Evolutionary conservation across 2,329 filamentous ascomycete species (phyloP).

Genomic region (Microsporum canis): DNA sequence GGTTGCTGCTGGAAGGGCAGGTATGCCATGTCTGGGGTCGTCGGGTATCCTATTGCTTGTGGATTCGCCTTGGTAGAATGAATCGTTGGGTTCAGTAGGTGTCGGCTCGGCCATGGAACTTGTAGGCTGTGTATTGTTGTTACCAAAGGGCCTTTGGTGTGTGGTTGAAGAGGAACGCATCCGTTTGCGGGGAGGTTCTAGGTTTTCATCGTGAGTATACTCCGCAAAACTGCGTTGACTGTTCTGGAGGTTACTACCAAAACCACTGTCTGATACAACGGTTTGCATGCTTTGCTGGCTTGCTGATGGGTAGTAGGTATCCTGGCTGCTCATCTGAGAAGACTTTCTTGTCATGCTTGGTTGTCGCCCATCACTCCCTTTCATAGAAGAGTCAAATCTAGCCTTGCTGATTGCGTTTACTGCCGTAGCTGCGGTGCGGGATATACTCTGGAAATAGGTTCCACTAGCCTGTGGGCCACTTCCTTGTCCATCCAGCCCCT

Average conservation of each 20-base stretch:
- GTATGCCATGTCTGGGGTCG: slow-evolving; percentile 20
- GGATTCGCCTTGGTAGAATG: slow-evolving; percentile 30
- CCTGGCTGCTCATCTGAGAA: slow-evolving; percentile 50
- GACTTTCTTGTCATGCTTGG: slow-evolving; percentile 61
- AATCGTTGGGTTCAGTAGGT: slow-evolving; percentile 37
- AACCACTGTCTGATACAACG: slow-evolving; percentile 62
- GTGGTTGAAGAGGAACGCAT: slow-evolving; percentile 45
- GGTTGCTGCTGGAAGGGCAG: slow-evolving; percentile 40
- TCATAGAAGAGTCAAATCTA: slow-evolving; percentile 71
- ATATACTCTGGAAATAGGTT: slow-evolving; percentile 97
- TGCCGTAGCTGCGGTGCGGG: slow-evolving; percentile 79
- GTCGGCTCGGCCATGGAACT: slow-evolving; percentile 32
- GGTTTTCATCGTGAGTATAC: slow-evolving; percentile 31
- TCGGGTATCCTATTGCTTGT: slow-evolving; percentile 10
- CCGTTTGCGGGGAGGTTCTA: slow-evolving; percentile 65
- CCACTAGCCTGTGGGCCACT: slow-evolving; percentile 55
- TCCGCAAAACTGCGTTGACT: slow-evolving; percentile 24
- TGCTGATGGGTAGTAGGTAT: slow-evolving; percentile 53
- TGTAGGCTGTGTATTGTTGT: slow-evolving; percentile 21
- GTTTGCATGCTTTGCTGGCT: slow-evolving; percentile 70
- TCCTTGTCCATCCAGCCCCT: slow-evolving; percentile 56
- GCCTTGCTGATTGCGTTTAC: slow-evolving; percentile 96
- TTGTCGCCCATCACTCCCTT: slow-evolving; percentile 52
- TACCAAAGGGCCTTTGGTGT: slow-evolving; percentile 28
- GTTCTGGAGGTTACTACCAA: slow-evolving; percentile 55